Conservation (phyloP, 352 stramenopile species). For the Phytopythium helicoides region DNA sequence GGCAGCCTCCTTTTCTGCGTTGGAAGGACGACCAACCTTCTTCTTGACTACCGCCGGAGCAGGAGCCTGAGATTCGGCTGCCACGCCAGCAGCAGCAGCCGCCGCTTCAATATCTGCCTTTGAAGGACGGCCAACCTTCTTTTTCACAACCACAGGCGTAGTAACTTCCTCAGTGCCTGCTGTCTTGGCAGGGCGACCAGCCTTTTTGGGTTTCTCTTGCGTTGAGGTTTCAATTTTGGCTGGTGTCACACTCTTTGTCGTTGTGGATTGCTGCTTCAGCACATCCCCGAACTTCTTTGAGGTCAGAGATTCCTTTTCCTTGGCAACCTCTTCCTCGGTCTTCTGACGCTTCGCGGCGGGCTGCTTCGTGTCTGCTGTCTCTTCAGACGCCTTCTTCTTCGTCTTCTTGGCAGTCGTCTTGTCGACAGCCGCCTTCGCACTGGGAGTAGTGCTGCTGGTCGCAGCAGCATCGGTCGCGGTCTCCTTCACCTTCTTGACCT, state of each 20-base stretch:
- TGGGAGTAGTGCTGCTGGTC: neutral
- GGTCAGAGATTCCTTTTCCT: neutral
- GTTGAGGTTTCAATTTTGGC: neutral
- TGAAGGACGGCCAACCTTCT: neutral
- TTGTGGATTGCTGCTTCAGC: conserved; percentile 20
- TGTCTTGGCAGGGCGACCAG: conserved; percentile 11
- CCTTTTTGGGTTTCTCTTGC: conserved; percentile 17
- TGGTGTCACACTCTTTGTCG: conserved; percentile 4
- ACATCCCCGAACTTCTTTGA: conserved; percentile 13
- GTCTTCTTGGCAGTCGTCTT: conserved; percentile 16
- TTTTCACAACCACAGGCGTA: neutral
- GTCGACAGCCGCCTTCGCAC: neutral
- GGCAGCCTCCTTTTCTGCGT: conserved; percentile 6
- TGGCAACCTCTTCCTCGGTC: conserved; percentile 10
- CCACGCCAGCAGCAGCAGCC: conserved; percentile 8
- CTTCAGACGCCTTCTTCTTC: conserved; percentile 39
- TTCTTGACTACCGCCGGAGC: neutral
- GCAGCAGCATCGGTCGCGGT: conserved; percentile 6
- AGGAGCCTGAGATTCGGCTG: conserved; percentile 4
- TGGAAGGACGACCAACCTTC: neutral
- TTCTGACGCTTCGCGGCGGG: conserved; percentile 40
- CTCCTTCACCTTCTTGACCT: conserved; percentile 8
- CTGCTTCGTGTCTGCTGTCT: conserved; percentile 17
- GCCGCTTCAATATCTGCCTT: conserved; percentile 2
- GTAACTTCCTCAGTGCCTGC: conserved; percentile 7